Evolutionary conservation across 2,329 filamentous ascomycete genomes (phyloP).

Genomic region (Clarireedia monteithiana): DNA sequence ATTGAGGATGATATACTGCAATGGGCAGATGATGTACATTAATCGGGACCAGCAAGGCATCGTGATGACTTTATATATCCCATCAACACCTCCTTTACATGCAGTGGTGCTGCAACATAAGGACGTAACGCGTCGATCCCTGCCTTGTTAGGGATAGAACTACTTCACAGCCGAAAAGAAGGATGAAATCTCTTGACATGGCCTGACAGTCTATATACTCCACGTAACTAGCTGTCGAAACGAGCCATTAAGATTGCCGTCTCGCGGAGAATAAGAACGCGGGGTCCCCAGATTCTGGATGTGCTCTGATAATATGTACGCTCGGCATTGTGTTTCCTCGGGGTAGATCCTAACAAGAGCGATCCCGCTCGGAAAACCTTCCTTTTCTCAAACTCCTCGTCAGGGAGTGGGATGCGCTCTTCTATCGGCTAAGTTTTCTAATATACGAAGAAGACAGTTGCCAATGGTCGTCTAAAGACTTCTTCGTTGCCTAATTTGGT

Average conservation of each 20-base stretch:
- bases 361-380: neutral
- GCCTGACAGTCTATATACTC: neutral
- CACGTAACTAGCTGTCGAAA: neutral
- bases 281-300: constrained; percentile 3
- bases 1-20: neutral
- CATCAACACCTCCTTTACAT: too few species aligned
- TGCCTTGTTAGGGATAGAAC: neutral
- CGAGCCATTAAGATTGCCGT: neutral
- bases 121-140: neutral
- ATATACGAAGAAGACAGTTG: too few species aligned
- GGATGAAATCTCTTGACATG: neutral
- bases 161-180: neutral
- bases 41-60: neutral
- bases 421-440: too few species aligned
- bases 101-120: neutral
- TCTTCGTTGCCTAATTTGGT: too few species aligned
- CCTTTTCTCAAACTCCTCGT: neutral
- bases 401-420: too few species aligned
- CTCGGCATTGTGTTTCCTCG: neutral
- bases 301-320: neutral
- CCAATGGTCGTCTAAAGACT: too few species aligned
- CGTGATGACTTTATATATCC: neutral
- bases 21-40: neutral
- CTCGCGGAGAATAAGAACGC: neutral
- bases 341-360: neutral